These are phyloP conservation scores for Peziza echinospora DNA, from an alignment of 495 filamentous ascomycete genomes.

Conservation along the genomic window DNA sequence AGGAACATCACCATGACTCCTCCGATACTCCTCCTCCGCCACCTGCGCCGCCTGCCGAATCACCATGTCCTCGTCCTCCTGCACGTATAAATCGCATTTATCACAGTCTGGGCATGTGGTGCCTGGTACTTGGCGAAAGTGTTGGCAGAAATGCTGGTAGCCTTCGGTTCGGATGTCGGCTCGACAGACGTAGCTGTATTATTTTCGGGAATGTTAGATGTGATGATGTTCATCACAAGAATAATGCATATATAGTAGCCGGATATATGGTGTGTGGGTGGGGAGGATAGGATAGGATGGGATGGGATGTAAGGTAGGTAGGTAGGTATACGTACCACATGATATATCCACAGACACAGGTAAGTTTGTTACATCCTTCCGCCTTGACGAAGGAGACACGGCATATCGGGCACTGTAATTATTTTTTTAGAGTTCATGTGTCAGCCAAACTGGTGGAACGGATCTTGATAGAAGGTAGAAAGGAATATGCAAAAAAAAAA, in stretches of 20 bases:
- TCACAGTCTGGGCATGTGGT: constrained; percentile 54
- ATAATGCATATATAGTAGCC: too few species aligned
- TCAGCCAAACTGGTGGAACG: too few species aligned
- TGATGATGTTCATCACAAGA: neutral
- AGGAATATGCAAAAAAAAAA: too few species aligned
- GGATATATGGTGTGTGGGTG: constrained; percentile 1
- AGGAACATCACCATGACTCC: constrained; percentile 10
- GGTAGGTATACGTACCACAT: constrained; percentile 84
- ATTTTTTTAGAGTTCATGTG: too few species aligned
- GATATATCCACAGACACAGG: constrained; percentile 89
- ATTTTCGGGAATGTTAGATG: neutral
- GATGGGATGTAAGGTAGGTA: constrained; percentile 12
- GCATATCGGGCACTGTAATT: constrained; percentile 49
- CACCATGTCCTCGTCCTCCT: constrained; percentile 63
- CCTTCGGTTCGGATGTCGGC: constrained; percentile 30
- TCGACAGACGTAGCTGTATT: constrained; percentile 18
- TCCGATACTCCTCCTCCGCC: constrained; percentile 66
- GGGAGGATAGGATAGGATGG: constrained; percentile 19
- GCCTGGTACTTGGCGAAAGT: constrained; percentile 63
- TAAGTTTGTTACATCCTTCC: constrained; percentile 86
- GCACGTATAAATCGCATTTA: constrained; percentile 74
- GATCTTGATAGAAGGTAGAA: too few species aligned
- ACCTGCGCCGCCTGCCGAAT: constrained; percentile 51
- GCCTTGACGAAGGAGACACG: constrained; percentile 77
- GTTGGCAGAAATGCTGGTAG: constrained; percentile 84